Percentiles rank a stretch among this genome's conserved stretches.
phyloP scores from a whole-genome alignment of 805 yeast genomes.

The Candida rishiriensis region DNA sequence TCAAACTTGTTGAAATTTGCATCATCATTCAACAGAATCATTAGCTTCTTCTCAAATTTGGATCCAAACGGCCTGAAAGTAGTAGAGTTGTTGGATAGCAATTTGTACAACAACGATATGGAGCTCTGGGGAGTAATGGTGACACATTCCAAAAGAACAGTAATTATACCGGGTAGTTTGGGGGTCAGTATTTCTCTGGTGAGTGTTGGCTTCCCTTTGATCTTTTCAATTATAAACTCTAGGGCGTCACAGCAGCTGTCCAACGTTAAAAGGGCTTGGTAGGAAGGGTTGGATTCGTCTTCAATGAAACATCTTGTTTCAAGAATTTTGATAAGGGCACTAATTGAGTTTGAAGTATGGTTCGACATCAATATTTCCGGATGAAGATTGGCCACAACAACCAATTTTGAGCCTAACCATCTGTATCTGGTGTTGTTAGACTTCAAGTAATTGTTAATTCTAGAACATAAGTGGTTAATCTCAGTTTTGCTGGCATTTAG shows the following conservation, averaged over 20 bases:
- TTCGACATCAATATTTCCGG: slow-evolving; percentile 35
- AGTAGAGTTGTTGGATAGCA: slow-evolving; percentile 60
- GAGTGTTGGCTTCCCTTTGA: slow-evolving; percentile 77
- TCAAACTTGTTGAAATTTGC: slow-evolving; percentile 37
- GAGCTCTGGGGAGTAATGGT: slow-evolving; percentile 34
- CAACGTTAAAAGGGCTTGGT: slow-evolving; percentile 23
- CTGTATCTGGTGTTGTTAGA: slow-evolving; percentile 41
- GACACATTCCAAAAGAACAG: slow-evolving; percentile 44
- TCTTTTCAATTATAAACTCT: slow-evolving; percentile 38
- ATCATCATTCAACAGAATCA: slow-evolving; percentile 31
- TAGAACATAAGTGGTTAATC: slow-evolving; percentile 44
- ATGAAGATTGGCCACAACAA: slow-evolving; percentile 36
- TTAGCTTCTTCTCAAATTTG: slow-evolving; percentile 47
- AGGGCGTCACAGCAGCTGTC: slow-evolving; percentile 38
- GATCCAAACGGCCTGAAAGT: slow-evolving; percentile 77
- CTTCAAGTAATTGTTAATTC: slow-evolving; percentile 38
- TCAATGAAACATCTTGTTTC: slow-evolving; percentile 34
- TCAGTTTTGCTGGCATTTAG: slow-evolving; percentile 44
- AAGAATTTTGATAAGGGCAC: slow-evolving; percentile 37
- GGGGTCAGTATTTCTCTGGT: slow-evolving; percentile 84
- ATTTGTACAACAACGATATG: slow-evolving; percentile 36
- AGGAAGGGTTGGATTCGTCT: slow-evolving; percentile 24
- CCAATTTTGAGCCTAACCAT: slow-evolving; percentile 59
- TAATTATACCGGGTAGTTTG: slow-evolving; percentile 58
- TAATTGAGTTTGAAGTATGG: slow-evolving; percentile 38